Evolutionary conservation across 2,329 filamentous ascomycete species (phyloP).

Genomic region (Colletotrichum gigasporum): DNA sequence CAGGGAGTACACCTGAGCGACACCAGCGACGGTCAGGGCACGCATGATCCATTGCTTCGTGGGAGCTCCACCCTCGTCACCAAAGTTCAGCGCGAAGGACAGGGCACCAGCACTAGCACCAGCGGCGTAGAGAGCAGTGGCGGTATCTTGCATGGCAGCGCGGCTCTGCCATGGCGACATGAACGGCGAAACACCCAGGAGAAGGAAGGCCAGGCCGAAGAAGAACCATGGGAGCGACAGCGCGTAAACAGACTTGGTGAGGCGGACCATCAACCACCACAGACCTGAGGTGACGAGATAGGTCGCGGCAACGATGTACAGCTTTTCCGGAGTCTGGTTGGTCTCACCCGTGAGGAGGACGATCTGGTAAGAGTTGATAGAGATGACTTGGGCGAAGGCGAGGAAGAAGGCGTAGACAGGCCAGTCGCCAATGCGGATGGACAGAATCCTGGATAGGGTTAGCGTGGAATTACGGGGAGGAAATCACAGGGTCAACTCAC

Average conservation of each 20-base stretch:
- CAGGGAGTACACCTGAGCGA: constrained; percentile 72
- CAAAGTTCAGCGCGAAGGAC: constrained; percentile 75
- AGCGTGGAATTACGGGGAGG: not conserved
- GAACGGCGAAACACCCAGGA: constrained; percentile 71
- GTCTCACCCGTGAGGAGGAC: constrained; percentile 72
- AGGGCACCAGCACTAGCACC: constrained; percentile 71
- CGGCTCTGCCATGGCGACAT: constrained; percentile 47
- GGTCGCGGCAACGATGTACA: constrained; percentile 69
- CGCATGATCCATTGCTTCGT: constrained; percentile 74
- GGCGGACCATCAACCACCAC: constrained; percentile 72
- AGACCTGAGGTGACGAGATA: constrained; percentile 66
- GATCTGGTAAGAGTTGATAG: constrained; percentile 74
- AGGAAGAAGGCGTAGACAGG: constrained; percentile 70
- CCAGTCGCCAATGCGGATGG: constrained; percentile 69
- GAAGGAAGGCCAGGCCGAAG: constrained; percentile 70
- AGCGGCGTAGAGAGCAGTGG: constrained; percentile 68
- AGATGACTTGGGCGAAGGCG: constrained; percentile 70
- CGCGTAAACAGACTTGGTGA: constrained; percentile 63
- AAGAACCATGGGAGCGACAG: constrained; percentile 70
- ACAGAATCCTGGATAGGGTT: constrained; percentile 43
- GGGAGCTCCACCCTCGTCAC: constrained; percentile 69
- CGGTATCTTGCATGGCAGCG: constrained; percentile 65
- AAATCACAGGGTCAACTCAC: constrained; percentile 45
- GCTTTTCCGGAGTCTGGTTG: constrained; percentile 65
- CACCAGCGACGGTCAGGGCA: constrained; percentile 72